Conservation (phyloP, 768 basidiomycete species). For the Mycena vitilis region DNA sequence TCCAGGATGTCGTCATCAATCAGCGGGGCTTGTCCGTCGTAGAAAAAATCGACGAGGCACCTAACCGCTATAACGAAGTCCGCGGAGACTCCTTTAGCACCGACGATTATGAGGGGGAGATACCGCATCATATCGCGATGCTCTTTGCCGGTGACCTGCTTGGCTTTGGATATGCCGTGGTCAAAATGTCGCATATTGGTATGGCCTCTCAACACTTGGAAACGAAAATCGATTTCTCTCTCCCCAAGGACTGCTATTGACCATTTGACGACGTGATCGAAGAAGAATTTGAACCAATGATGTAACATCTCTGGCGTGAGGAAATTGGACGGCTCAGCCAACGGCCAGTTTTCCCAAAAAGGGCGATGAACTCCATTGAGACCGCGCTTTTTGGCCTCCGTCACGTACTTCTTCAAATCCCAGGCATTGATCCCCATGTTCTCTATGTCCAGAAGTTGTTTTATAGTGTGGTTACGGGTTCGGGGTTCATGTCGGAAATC, state of each 20-base stretch:
- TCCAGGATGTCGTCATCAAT: background rate
- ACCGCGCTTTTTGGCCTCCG: background rate
- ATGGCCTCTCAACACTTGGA: background rate
- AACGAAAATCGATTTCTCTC: background rate
- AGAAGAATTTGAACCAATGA: background rate
- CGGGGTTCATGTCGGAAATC: constrained; percentile 24
- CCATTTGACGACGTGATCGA: background rate
- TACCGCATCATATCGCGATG: background rate
- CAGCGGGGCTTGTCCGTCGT: background rate
- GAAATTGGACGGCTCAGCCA: background rate
- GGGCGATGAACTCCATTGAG: constrained; percentile 4
- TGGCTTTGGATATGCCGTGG: background rate
- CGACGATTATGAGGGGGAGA: background rate
- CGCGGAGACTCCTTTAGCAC: background rate
- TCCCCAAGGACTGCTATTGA: background rate
- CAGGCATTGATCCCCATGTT: background rate
- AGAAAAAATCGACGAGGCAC: background rate
- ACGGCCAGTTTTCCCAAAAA: background rate
- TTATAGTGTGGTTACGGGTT: constrained; percentile 27
- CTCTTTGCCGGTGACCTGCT: background rate
- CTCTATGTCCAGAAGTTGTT: constrained; percentile 10
- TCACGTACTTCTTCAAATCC: constrained; percentile 3
- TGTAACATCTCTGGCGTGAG: background rate
- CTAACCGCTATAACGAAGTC: background rate
- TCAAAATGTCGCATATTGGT: background rate